These are phyloP conservation scores for Triticum timopheevii DNA, from an alignment of 176 grass and related monocot species.

Conservation along the genomic window DNA sequence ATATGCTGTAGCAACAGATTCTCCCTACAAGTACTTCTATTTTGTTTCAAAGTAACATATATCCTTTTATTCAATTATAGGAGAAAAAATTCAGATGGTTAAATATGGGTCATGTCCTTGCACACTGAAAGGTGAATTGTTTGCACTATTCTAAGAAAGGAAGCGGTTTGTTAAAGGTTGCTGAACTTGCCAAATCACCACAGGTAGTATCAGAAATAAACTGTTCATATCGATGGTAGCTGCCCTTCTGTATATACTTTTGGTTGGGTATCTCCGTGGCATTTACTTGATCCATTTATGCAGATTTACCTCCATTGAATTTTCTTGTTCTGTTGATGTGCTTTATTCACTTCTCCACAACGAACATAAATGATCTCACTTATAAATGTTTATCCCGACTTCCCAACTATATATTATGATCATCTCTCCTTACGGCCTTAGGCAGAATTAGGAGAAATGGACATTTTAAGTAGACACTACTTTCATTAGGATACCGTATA, in stretches of 20 bases:
- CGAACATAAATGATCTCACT: neutral
- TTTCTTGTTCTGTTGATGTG: neutral
- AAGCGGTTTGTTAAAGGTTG: slow-evolving; percentile 67
- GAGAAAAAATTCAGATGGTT: no score
- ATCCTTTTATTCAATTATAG: no score
- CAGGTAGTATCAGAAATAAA: slow-evolving; percentile 54
- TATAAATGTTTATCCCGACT: no score
- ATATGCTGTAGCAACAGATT: no score
- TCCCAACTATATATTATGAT: no score
- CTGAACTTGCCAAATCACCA: slow-evolving; percentile 63
- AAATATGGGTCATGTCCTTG: no score
- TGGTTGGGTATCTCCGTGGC: slow-evolving; percentile 2
- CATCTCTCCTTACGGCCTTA: no score
- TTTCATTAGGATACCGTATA: neutral
- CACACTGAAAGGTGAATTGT: slow-evolving; percentile 91
- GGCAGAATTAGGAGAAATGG: no score
- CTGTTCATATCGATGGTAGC: slow-evolving; percentile 4
- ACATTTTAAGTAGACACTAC: no score
- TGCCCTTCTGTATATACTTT: slow-evolving; percentile 23
- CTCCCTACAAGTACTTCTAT: no score
- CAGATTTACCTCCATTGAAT: neutral
- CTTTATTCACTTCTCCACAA: neutral
- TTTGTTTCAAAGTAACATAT: no score
- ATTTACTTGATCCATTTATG: slow-evolving; percentile 17
- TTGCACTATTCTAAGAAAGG: slow-evolving; percentile 85